Percentiles rank a stretch among this genome's conserved stretches.
Evolutionary conservation across 1,139 yeast species (phyloP).

Genomic region (Geotrichum citri-aurantii): DNA sequence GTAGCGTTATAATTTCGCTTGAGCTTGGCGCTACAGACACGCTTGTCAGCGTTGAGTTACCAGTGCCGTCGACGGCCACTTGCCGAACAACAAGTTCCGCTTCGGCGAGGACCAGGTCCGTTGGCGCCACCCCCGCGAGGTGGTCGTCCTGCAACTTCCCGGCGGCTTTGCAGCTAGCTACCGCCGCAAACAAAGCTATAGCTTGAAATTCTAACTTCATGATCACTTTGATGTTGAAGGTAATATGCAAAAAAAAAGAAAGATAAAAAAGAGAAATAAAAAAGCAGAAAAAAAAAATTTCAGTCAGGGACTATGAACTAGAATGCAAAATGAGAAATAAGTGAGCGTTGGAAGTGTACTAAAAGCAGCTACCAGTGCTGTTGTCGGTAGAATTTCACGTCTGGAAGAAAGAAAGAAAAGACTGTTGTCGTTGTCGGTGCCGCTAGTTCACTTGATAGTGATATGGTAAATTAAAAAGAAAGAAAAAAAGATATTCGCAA

Average conservation of each 20-base stretch:
- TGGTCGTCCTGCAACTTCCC: background rate
- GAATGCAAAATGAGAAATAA: background rate
- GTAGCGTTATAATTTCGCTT: background rate
- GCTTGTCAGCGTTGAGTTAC: background rate
- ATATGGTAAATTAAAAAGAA: background rate
- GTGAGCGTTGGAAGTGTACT: background rate
- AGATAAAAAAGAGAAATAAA: too few relatives aligned
- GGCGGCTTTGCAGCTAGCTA: background rate
- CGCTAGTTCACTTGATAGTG: background rate
- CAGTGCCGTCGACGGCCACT: background rate
- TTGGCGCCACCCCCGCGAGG: background rate
- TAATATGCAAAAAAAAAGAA: background rate
- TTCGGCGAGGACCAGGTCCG: background rate
- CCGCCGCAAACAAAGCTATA: background rate
- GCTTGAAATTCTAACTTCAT: background rate
- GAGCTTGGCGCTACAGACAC: background rate
- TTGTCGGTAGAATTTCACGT: background rate
- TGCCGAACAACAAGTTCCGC: constrained; percentile 3
- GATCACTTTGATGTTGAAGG: background rate
- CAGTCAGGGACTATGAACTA: background rate
- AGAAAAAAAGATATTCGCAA: background rate
- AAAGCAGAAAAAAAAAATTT: background rate
- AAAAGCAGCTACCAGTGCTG: background rate
- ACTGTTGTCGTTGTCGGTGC: background rate
- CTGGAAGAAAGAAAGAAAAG: background rate